A percentile compares a stretch with the other conserved stretches of the same genome.
Evolutionary conservation across 352 stramenopile genomes (phyloP).

Genomic region (Pythium periplocum): DNA sequence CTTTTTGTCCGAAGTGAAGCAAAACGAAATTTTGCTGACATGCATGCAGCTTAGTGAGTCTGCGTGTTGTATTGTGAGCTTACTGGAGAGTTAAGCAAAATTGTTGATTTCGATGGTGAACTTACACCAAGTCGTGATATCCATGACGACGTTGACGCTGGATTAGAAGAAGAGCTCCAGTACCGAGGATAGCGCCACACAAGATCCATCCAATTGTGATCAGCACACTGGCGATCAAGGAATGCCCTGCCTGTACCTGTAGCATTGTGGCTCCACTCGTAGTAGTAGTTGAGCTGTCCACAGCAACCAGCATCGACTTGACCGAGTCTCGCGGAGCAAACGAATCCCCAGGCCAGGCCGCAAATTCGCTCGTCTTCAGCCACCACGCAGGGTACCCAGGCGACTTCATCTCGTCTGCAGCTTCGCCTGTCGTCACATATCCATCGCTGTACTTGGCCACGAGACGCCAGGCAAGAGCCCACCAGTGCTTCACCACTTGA

Average conservation of each 20-base stretch:
- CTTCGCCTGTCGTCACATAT: conserved; percentile 64
- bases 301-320: conserved; percentile 10
- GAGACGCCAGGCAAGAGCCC: conserved; percentile 55
- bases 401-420: conserved; percentile 28
- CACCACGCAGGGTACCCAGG: conserved; percentile 65
- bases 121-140: conserved; percentile 14
- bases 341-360: conserved; percentile 58
- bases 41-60: too few relatives aligned
- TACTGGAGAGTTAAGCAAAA: too few relatives aligned
- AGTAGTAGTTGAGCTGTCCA: conserved; percentile 25
- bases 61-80: too few relatives aligned
- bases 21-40: too few relatives aligned
- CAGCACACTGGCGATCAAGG: neutral
- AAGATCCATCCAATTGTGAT: conserved; percentile 26
- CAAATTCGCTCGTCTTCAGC: conserved; percentile 51
- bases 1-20: too few relatives aligned
- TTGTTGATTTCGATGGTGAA: too few relatives aligned
- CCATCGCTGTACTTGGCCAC: conserved; percentile 72
- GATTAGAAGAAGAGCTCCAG: conserved; percentile 23
- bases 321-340: conserved; percentile 48
- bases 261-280: conserved; percentile 4
- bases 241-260: neutral
- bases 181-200: conserved; percentile 31
- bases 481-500: conserved; percentile 52
- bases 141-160: conserved; percentile 28